These are phyloP conservation scores for Kodamaea restingae DNA, from an alignment of 805 yeast genomes.

Conservation along the genomic window DNA sequence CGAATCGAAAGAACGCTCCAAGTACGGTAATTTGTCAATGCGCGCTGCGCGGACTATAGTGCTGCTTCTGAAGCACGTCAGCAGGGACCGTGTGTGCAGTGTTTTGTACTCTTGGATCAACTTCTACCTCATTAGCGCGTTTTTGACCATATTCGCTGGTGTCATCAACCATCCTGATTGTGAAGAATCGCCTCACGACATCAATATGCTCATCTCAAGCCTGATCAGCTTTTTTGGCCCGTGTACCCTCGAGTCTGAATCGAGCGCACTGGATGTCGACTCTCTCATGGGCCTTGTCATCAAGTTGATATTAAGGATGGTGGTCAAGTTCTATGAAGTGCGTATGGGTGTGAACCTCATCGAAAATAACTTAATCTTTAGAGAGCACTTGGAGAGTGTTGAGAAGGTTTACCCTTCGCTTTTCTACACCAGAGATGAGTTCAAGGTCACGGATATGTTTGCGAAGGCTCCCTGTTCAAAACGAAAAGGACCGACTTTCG, in stretches of 20 bases:
- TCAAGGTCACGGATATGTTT: constrained; percentile 4
- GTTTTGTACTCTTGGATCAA: constrained; percentile 31
- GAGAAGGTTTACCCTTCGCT: constrained; percentile 13
- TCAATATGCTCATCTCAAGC: constrained; percentile 25
- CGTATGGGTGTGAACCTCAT: constrained; percentile 10
- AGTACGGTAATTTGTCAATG: constrained; percentile 27
- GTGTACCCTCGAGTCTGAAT: not conserved
- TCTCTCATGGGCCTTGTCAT: constrained; percentile 15
- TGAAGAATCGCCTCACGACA: constrained; percentile 25
- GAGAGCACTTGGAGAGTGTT: constrained; percentile 14
- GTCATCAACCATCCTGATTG: constrained; percentile 27
- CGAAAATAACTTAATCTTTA: constrained; percentile 10
- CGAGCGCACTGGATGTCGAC: constrained; percentile 6
- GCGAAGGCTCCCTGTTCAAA: not conserved
- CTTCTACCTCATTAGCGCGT: constrained; percentile 31
- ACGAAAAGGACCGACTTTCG: not conserved
- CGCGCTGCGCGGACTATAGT: constrained; percentile 38
- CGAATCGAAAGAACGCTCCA: constrained; percentile 11
- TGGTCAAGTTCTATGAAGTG: constrained; percentile 16
- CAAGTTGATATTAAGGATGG: constrained; percentile 18
- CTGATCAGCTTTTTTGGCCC: constrained; percentile 16
- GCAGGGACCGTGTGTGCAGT: constrained; percentile 16
- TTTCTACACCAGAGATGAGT: constrained; percentile 1
- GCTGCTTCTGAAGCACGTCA: constrained; percentile 20
- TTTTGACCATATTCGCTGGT: constrained; percentile 15